Evolutionary conservation across 306 rosid genomes (phyloP).

Genomic region (Medicago ruthenica): DNA sequence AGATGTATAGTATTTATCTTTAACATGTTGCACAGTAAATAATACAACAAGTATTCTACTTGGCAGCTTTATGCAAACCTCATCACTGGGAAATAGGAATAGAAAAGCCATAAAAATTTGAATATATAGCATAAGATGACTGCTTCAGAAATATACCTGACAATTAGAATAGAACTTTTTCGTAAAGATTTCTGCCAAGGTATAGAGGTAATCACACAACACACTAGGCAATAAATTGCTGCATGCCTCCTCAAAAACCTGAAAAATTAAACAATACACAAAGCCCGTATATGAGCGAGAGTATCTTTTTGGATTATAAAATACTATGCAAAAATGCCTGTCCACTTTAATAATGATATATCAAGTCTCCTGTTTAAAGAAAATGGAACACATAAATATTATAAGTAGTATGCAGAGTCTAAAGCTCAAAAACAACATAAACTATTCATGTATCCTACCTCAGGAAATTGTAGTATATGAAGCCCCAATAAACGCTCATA

Average conservation of each 20-base stretch:
- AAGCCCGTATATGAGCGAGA: conserved; percentile 1
- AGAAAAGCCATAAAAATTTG: not conserved
- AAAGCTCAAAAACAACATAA: conserved; percentile 32
- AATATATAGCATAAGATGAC: not conserved
- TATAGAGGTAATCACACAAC: conserved; percentile 88
- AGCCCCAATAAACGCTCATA: conserved; percentile 87
- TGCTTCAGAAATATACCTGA: conserved; percentile 59
- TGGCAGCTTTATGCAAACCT: conserved; percentile 8
- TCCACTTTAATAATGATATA: not conserved
- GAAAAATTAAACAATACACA: conserved; percentile 36
- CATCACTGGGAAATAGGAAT: conserved; percentile 28
- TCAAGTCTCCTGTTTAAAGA: conserved; percentile 14
- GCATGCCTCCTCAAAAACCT: conserved; percentile 95
- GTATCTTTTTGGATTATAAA: conserved; percentile 21
- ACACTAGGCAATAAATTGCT: conserved; percentile 80
- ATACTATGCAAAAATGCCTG: conserved; percentile 4
- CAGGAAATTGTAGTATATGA: conserved; percentile 88
- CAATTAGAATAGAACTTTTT: conserved; percentile 84
- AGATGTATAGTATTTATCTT: not conserved
- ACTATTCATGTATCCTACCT: conserved; percentile 57
- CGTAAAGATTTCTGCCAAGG: conserved; percentile 78
- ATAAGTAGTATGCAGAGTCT: conserved; percentile 10
- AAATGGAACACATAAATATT: conserved; percentile 12
- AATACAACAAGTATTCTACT: conserved; percentile 21
- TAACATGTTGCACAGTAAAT: not conserved